Base-by-base conservation (phyloP, 805 yeast species). In the Pichia eremophila region DNA sequence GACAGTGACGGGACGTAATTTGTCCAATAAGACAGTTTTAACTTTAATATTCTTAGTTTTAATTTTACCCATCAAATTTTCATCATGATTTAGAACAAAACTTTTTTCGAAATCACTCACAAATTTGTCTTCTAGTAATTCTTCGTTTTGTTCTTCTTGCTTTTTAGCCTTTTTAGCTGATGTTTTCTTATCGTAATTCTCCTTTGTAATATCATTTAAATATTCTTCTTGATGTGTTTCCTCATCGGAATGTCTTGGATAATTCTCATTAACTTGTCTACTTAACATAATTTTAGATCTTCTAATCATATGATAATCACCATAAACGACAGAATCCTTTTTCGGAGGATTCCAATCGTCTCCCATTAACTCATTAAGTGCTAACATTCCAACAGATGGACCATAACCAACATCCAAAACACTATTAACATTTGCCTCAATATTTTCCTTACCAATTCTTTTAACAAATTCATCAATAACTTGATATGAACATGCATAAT, bases 301-400 rank as follows among this genome's bases (percentile, higher is more conserved):
- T 45, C 80, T 75, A 54, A 77, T 77, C 97, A 93, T 89, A 39
- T 79, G 82, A 37, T 54, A 68, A 39, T 77, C 65, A 1, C 96
- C 93, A 18, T 81, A 69, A 17, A 90, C 74, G 25, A 83, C 85
- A 0, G 85, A 80, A 38, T 86, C 88, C 56, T 86, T 86, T 14
- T 69, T 67, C 18, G 66, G 67, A 0, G 95, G 88, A 18, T 65
- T 61, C 66, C 76, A 84, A 0, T 73, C 73, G 3, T 73, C 73
- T 0, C 85, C 89, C 79, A 87, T 78, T 1, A 90, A 57, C 57
- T 89, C 96, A 59, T 90, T 87, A 45, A 89, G 68, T 0, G 95
- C 98, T 15, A 90, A 66, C 70, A 93, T 79, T 2, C 97, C 97
- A 0, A 95, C 83, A 2, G 88, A 91, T 1, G 99, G 98, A 0